A percentile compares a stretch with the other conserved stretches of the same genome.
Conservation (phyloP, 2,329 filamentous ascomycete species). For the Tolypocladium cylindrosporum region DNA sequence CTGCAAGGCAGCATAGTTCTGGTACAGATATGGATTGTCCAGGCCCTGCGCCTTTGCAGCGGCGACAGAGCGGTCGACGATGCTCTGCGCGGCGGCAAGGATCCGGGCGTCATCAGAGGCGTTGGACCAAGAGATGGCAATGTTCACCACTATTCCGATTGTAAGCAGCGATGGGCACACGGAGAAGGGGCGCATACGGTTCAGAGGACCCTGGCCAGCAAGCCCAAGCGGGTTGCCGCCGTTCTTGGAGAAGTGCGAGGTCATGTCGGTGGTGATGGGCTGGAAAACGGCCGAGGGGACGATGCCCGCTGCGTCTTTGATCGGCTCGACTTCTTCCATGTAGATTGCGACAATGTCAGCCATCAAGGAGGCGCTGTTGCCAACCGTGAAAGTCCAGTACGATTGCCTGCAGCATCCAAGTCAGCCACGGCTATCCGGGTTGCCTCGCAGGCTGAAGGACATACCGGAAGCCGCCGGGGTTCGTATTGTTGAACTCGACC, state of each 20-base stretch:
- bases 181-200: constrained; percentile 3
- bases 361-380: constrained; percentile 10
- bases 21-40: constrained; percentile 28
- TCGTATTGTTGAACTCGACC: constrained; percentile 10
- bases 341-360: constrained; percentile 11
- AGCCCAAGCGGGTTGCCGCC: constrained; percentile 22
- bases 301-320: constrained; percentile 11
- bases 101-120: constrained; percentile 23
- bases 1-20: constrained; percentile 33
- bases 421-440: background rate
- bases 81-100: constrained; percentile 12
- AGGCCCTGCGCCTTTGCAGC: constrained; percentile 20
- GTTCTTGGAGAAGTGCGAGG: constrained; percentile 21
- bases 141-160: constrained; percentile 10
- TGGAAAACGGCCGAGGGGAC: constrained; percentile 24
- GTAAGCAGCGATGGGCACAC: background rate
- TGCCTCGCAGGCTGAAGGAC: background rate
- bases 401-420: constrained; percentile 7
- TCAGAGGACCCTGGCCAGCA: constrained; percentile 13
- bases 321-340: constrained; percentile 10
- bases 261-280: constrained; percentile 27
- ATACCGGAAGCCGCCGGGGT: constrained; percentile 14
- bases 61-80: constrained; percentile 14
- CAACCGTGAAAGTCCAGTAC: constrained; percentile 11
- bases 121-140: constrained; percentile 15